These are phyloP conservation scores for Cucumis hystrix DNA, from an alignment of 306 rosid species.

Conservation along the genomic window DNA sequence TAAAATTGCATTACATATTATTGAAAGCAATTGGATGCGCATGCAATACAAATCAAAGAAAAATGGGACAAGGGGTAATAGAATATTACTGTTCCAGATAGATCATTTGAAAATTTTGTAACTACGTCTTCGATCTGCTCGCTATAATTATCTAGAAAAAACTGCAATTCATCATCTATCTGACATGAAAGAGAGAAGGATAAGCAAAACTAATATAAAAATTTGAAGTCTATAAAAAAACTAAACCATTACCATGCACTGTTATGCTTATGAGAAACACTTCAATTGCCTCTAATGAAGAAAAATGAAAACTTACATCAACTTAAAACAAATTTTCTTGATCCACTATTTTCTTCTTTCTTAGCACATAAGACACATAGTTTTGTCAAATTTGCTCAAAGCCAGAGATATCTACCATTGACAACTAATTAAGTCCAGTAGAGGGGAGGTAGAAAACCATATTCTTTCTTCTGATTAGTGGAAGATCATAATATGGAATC, in stretches of 20 bases:
- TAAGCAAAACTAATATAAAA: background rate
- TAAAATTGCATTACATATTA: background rate
- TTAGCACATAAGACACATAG: background rate
- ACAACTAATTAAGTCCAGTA: background rate
- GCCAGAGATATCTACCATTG: background rate
- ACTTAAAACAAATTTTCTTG: background rate
- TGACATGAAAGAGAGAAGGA: slow-evolving; percentile 9
- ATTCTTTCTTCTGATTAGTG: background rate
- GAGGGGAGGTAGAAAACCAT: background rate
- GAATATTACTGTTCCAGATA: slow-evolving; percentile 45
- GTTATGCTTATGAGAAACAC: background rate
- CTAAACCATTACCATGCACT: background rate
- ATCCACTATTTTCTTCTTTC: background rate
- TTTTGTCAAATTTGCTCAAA: background rate
- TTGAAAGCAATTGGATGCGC: background rate
- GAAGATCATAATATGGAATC: background rate
- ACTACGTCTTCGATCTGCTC: slow-evolving; percentile 33
- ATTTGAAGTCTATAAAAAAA: background rate
- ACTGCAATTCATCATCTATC: slow-evolving; percentile 38
- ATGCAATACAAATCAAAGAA: background rate
- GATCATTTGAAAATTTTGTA: slow-evolving; percentile 38
- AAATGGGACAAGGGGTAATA: slow-evolving; percentile 1
- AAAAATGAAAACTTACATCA: background rate
- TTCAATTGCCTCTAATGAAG: background rate
- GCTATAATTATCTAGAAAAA: slow-evolving; percentile 36